Evolutionary conservation across 495 filamentous ascomycete genomes (phyloP).

Genomic region (Hyaloscypha bicolor): DNA sequence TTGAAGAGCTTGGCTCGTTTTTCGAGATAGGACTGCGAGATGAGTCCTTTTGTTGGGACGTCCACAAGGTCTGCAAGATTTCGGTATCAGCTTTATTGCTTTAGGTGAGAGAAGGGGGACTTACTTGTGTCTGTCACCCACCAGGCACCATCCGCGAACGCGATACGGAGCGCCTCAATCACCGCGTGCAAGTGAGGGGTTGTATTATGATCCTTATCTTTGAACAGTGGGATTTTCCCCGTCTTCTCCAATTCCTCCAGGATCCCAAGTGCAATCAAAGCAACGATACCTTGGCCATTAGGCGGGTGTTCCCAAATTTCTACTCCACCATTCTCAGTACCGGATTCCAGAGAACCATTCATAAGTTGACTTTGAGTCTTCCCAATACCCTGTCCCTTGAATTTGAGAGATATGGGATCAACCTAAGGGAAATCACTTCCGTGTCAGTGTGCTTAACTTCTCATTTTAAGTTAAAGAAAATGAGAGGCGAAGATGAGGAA

Average conservation of each 20-base stretch:
- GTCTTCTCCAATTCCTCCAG: slow-evolving; percentile 78
- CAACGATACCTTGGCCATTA: slow-evolving; percentile 95
- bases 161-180: slow-evolving; percentile 87
- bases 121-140: slow-evolving; percentile 78
- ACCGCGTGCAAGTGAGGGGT: slow-evolving; percentile 80
- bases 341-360: slow-evolving; percentile 45
- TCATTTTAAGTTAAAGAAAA: too few species aligned
- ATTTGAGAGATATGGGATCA: slow-evolving; percentile 78
- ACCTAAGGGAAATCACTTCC: slow-evolving; percentile 35
- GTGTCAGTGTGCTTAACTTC: not conserved
- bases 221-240: slow-evolving; percentile 70
- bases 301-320: slow-evolving; percentile 96
- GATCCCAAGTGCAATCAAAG: slow-evolving; percentile 91
- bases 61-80: slow-evolving; percentile 44
- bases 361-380: slow-evolving; percentile 40
- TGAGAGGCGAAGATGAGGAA: too few species aligned
- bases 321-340: slow-evolving; percentile 54
- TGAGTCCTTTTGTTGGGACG: slow-evolving; percentile 65
- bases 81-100: not conserved
- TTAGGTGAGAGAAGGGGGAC: not conserved
- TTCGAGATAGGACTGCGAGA: slow-evolving; percentile 64
- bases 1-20: slow-evolving; percentile 73
- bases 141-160: slow-evolving; percentile 89
- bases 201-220: slow-evolving; percentile 70
- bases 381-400: slow-evolving; percentile 67